phyloP scores from a whole-genome alignment of 2,329 filamentous ascomycete species.

The Aspergillus pseudonomiae region DNA sequence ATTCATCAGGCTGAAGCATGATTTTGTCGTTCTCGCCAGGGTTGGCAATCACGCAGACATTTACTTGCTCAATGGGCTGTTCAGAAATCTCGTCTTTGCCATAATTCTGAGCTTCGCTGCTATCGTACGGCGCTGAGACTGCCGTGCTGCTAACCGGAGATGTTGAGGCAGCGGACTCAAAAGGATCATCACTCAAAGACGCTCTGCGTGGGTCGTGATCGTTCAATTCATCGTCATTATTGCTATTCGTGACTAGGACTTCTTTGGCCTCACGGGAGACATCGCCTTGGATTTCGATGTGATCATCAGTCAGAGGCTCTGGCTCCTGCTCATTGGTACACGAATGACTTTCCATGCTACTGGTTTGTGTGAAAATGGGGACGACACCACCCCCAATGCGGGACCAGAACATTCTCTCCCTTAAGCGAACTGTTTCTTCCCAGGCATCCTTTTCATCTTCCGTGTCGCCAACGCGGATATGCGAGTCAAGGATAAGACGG shows the following conservation, averaged over 20 bases:
- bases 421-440: slow-evolving; percentile 88
- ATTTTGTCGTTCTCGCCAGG: slow-evolving; percentile 6
- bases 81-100: slow-evolving; percentile 8
- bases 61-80: slow-evolving; percentile 6
- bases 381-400: slow-evolving; percentile 89
- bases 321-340: not conserved
- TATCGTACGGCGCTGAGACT: slow-evolving; percentile 8
- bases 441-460: slow-evolving; percentile 86
- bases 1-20: slow-evolving; percentile 8
- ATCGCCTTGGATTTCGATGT: slow-evolving; percentile 12
- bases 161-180: slow-evolving; percentile 15
- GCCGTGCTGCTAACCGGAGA: slow-evolving; percentile 17
- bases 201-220: slow-evolving; percentile 8
- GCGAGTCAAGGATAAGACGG: slow-evolving; percentile 86
- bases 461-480: slow-evolving; percentile 81
- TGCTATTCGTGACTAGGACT: slow-evolving; percentile 4
- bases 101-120: slow-evolving; percentile 2
- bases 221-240: slow-evolving; percentile 8
- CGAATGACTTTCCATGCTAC: slow-evolving; percentile 2
- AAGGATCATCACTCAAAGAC: slow-evolving; percentile 14
- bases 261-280: slow-evolving; percentile 7
- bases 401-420: slow-evolving; percentile 97
- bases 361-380: slow-evolving; percentile 56
- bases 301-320: not conserved
- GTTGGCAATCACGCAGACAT: not conserved